phyloP scores from a whole-genome alignment of 2,329 filamentous ascomycete genomes.

The Cadophora malorum region DNA sequence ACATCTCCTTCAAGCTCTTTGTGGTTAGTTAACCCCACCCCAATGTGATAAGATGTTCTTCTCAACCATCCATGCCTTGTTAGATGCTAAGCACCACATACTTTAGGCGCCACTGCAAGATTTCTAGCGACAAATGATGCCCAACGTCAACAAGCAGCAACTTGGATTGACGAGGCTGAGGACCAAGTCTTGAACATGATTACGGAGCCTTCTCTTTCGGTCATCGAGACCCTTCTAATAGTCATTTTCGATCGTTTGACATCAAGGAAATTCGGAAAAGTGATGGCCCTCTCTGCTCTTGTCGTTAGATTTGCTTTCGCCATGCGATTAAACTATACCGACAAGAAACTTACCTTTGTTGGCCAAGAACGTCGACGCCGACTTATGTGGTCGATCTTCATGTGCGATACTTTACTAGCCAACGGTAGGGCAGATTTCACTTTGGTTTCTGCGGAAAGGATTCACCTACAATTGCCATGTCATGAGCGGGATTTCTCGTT shows the following conservation, averaged over 20 bases:
- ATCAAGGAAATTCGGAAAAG: slow-evolving; percentile 2
- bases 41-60: neutral
- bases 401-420: slow-evolving; percentile 8
- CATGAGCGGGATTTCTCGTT: slow-evolving; percentile 11
- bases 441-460: neutral
- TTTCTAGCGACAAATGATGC: slow-evolving; percentile 5
- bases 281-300: slow-evolving; percentile 6
- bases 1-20: neutral
- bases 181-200: slow-evolving; percentile 7
- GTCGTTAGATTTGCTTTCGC: slow-evolving; percentile 10
- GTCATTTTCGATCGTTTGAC: slow-evolving; percentile 8
- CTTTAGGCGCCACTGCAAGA: neutral
- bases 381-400: slow-evolving; percentile 13
- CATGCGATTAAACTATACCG: slow-evolving; percentile 5
- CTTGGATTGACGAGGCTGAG: slow-evolving; percentile 8
- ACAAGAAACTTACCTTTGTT: slow-evolving; percentile 12
- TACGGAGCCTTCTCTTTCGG: neutral
- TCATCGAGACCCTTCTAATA: neutral
- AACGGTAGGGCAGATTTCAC: slow-evolving; percentile 9
- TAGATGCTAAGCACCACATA: neutral
- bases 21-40: neutral
- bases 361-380: slow-evolving; percentile 10
- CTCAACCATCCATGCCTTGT: neutral
- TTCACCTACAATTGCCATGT: neutral
- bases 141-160: slow-evolving; percentile 7